Evolutionary conservation across 176 grass and related monocot species (phyloP).

Genomic region (Chloris gayana): DNA sequence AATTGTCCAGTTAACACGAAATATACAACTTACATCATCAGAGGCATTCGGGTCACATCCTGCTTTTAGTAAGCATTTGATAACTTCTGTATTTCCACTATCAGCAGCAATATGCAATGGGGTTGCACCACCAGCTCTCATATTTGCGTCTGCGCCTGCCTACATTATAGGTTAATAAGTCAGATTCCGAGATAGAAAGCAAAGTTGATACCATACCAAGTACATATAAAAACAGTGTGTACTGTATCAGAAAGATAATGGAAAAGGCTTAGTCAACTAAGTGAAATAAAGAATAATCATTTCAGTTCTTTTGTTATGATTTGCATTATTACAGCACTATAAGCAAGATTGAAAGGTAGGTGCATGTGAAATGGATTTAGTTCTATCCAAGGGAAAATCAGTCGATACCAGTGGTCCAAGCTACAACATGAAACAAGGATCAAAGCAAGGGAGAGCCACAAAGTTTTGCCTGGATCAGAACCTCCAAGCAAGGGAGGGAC

Average conservation of each 20-base stretch:
- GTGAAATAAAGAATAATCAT: background rate
- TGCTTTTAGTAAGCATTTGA: constrained; percentile 78
- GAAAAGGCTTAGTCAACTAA: background rate
- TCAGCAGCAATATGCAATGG: constrained; percentile 91
- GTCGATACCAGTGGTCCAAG: background rate
- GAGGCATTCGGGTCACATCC: constrained; percentile 74
- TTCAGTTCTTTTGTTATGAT: background rate
- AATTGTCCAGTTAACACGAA: background rate
- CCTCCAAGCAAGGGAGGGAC: constrained; percentile 76
- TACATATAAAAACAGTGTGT: background rate
- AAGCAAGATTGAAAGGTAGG: background rate
- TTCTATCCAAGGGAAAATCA: background rate
- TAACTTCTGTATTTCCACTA: constrained; percentile 63
- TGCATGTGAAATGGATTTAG: background rate
- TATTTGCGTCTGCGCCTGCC: constrained; percentile 91
- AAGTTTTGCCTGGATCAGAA: constrained; percentile 62
- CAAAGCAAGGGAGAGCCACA: background rate
- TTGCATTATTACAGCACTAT: background rate
- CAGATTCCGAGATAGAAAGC: background rate
- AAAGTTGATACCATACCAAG: background rate
- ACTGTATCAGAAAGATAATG: constrained; percentile 13
- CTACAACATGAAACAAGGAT: background rate
- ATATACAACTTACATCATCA: constrained; percentile 67
- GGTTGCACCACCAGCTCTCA: constrained; percentile 83
- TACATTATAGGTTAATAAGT: constrained; percentile 32